Evolutionary conservation across 805 yeast genomes (phyloP).

Genomic region (Starmerella gropengiesseri): DNA sequence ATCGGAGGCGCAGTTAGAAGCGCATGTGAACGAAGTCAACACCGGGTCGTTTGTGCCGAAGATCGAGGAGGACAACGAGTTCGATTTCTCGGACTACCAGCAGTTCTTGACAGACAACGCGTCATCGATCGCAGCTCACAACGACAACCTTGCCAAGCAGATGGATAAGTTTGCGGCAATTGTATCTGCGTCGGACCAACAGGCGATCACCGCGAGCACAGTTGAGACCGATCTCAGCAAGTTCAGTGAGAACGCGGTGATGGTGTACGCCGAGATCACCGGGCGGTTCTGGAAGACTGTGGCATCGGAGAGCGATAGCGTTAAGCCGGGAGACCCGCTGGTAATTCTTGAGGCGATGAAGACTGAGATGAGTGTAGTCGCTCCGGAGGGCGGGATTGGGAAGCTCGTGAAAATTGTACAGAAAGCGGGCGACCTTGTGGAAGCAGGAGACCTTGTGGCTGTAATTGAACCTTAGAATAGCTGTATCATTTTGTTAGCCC

Average conservation of each 20-base stretch:
- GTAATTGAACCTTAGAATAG: conserved; percentile 48
- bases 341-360: conserved; percentile 96
- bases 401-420: conserved; percentile 38
- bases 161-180: conserved; percentile 74
- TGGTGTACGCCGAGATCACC: conserved; percentile 89
- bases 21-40: conserved; percentile 55
- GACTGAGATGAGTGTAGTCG: conserved; percentile 83
- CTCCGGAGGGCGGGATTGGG: conserved; percentile 37
- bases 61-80: conserved; percentile 54
- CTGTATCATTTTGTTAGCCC: too few species aligned
- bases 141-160: conserved; percentile 50
- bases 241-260: conserved; percentile 66
- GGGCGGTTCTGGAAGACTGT: conserved; percentile 92
- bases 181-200: conserved; percentile 41
- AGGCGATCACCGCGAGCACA: conserved; percentile 24
- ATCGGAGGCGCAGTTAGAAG: conserved; percentile 69
- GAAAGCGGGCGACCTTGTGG: conserved; percentile 89
- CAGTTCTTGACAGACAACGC: conserved; percentile 67
- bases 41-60: conserved; percentile 73
- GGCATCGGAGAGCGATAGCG: conserved; percentile 66
- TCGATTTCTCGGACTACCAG: conserved; percentile 70
- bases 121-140: conserved; percentile 48
- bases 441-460: conserved; percentile 89
- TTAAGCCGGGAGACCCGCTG: conserved; percentile 63
- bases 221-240: conserved; percentile 36